phyloP scores from a whole-genome alignment of 345 rosid species.

The Iberis pinnata region DNA sequence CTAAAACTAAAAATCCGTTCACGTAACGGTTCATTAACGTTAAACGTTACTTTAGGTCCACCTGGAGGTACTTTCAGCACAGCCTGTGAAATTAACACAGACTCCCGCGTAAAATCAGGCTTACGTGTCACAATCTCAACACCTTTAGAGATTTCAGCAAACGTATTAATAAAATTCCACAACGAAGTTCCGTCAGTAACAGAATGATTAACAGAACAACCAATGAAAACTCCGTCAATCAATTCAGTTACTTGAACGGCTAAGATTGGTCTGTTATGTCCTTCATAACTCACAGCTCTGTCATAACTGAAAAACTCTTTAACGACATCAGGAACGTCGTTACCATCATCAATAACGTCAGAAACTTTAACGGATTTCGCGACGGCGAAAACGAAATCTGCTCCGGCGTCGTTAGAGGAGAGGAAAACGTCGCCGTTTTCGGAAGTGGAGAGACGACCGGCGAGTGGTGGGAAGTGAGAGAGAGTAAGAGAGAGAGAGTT shows the following conservation, averaged over 20 bases:
- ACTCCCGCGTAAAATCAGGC: slow-evolving; percentile 63
- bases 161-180: slow-evolving; percentile 89
- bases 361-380: slow-evolving; percentile 31
- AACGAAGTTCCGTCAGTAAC: slow-evolving; percentile 82
- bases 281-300: slow-evolving; percentile 58
- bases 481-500: slow-evolving; percentile 44
- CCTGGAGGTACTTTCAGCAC: slow-evolving; percentile 57
- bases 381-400: slow-evolving; percentile 49
- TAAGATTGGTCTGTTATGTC: slow-evolving; percentile 65
- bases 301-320: slow-evolving; percentile 57
- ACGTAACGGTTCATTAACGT: slow-evolving; percentile 54
- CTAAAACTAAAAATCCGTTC: slow-evolving; percentile 87
- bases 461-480: slow-evolving; percentile 82
- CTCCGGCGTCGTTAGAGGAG: slow-evolving; percentile 69
- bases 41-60: slow-evolving; percentile 68
- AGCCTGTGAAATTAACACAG: slow-evolving; percentile 56
- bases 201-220: slow-evolving; percentile 70
- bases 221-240: slow-evolving; percentile 68
- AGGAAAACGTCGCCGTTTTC: slow-evolving; percentile 44
- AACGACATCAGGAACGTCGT: slow-evolving; percentile 50
- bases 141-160: slow-evolving; percentile 63
- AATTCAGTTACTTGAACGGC: slow-evolving; percentile 85
- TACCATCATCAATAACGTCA: slow-evolving; percentile 42
- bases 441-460: slow-evolving; percentile 68
- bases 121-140: slow-evolving; percentile 30